Evolutionary conservation across 192 early-diverging fungal genomes (phyloP).

Genomic region (Linnemannia hyalina): DNA sequence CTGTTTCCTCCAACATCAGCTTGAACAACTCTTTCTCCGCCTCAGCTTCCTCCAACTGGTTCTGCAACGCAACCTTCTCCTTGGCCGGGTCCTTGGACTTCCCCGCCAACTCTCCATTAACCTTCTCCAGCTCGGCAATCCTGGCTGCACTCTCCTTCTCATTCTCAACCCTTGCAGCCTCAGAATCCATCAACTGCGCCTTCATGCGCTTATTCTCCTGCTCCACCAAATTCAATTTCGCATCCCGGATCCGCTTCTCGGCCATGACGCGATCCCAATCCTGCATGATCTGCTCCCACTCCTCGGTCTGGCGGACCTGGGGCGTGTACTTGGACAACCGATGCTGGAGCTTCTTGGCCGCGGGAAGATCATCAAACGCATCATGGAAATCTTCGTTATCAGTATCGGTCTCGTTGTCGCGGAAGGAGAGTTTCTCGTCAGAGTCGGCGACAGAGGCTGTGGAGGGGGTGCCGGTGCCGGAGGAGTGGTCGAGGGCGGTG

Average conservation of each 20-base stretch:
- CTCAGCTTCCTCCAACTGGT: constrained; percentile 49
- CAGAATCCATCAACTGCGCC: constrained; percentile 37
- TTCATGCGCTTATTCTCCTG: constrained; percentile 57
- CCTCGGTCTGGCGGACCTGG: constrained; percentile 38
- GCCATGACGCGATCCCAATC: constrained; percentile 58
- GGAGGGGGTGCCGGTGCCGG: constrained; percentile 32
- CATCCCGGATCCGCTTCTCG: constrained; percentile 55
- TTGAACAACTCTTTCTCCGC: constrained; percentile 53
- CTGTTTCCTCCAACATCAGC: constrained; percentile 54
- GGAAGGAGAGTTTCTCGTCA: constrained; percentile 23
- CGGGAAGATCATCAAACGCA: constrained; percentile 41
- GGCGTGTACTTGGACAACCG: constrained; percentile 42
- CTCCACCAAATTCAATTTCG: constrained; percentile 48
- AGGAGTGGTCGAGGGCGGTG: background rate
- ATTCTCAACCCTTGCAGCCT: constrained; percentile 26
- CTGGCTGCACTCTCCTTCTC: constrained; percentile 27
- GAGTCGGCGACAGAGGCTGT: constrained; percentile 23
- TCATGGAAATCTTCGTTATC: constrained; percentile 39
- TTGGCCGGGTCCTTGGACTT: constrained; percentile 48
- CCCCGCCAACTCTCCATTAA: constrained; percentile 28
- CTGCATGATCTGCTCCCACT: constrained; percentile 58
- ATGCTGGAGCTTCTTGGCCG: constrained; percentile 46
- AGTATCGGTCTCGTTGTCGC: constrained; percentile 28
- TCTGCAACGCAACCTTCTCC: constrained; percentile 36
- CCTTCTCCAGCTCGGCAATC: constrained; percentile 30